Evolutionary conservation across 352 stramenopile species (phyloP).

Genomic region (Pythium graminicola): DNA sequence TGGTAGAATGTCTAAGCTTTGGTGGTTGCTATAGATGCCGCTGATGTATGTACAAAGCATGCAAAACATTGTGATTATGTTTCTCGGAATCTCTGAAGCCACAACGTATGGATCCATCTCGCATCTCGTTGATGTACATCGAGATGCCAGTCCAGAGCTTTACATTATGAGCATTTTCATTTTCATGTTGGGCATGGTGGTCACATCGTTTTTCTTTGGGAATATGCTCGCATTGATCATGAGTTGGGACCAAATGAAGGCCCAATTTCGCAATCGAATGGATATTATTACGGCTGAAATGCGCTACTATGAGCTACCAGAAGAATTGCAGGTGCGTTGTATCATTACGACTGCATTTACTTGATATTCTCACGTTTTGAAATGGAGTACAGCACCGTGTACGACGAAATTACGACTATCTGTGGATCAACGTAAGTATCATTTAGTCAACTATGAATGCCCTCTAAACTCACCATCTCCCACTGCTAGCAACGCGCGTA

Average conservation of each 20-base stretch:
- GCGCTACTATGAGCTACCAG: slow-evolving; percentile 72
- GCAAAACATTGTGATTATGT: slow-evolving; percentile 74
- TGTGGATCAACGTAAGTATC: slow-evolving; percentile 72
- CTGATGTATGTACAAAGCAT: slow-evolving; percentile 71
- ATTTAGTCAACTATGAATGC: not conserved
- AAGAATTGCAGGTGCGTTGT: slow-evolving; percentile 42
- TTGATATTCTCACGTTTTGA: not conserved
- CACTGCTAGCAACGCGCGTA: slow-evolving; percentile 79
- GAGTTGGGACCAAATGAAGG: slow-evolving; percentile 77
- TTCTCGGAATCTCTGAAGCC: slow-evolving; percentile 65
- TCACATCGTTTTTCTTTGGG: slow-evolving; percentile 71
- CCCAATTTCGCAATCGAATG: slow-evolving; percentile 77
- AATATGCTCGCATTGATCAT: slow-evolving; percentile 74
- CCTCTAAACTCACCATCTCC: not conserved
- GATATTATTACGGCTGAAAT: slow-evolving; percentile 80
- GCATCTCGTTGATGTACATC: slow-evolving; percentile 33
- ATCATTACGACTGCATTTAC: not conserved
- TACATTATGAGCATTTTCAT: slow-evolving; percentile 63
- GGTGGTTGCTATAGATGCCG: slow-evolving; percentile 30
- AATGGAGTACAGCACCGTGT: slow-evolving; percentile 41
- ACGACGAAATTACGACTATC: slow-evolving; percentile 76
- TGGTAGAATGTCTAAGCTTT: too few relatives aligned
- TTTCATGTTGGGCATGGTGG: slow-evolving; percentile 63
- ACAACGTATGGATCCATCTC: slow-evolving; percentile 57
- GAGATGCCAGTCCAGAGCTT: slow-evolving; percentile 37